These are phyloP conservation scores for Dittrichia graveolens DNA, from an alignment of 129 eudicot genomes.

Conservation along the genomic window DNA sequence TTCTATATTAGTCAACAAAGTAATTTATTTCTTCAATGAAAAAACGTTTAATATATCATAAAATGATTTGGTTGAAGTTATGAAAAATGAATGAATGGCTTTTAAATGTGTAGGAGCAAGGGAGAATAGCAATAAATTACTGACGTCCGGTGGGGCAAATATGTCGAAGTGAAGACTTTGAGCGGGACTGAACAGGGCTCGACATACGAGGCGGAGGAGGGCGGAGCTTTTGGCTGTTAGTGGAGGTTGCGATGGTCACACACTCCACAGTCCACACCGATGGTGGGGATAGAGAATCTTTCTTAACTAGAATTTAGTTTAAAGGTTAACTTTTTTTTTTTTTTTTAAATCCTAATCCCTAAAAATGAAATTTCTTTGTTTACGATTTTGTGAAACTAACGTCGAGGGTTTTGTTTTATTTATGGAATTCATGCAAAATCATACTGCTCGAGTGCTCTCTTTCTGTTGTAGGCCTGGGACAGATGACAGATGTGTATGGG, in stretches of 20 bases:
- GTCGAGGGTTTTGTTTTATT: too few species aligned
- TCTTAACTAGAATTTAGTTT: neutral
- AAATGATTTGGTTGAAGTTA: neutral
- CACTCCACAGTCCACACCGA: neutral
- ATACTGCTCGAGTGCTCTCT: too few species aligned
- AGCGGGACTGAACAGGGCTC: slow-evolving; percentile 28
- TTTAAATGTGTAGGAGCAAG: slow-evolving; percentile 15
- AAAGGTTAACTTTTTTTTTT: too few species aligned
- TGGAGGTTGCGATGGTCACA: slow-evolving; percentile 24
- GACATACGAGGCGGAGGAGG: slow-evolving; percentile 24
- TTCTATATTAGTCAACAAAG: too few species aligned
- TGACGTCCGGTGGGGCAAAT: neutral
- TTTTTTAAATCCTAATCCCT: too few species aligned
- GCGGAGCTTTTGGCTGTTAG: slow-evolving; percentile 17
- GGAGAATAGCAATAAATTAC: slow-evolving; percentile 19
- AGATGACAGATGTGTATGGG: too few species aligned
- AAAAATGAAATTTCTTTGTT: too few species aligned
- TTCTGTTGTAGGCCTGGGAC: too few species aligned
- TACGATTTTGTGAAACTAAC: too few species aligned
- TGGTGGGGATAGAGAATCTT: slow-evolving; percentile 27
- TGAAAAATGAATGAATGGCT: neutral
- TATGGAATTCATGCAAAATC: too few species aligned
- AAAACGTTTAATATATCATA: neutral
- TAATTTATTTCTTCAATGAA: neutral
- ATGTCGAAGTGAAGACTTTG: slow-evolving; percentile 7